Evolutionary conservation across 2,329 filamentous ascomycete genomes (phyloP), one percentile per base, ranked within the genome.

Genomic region (Phoma sp.): DNA sequence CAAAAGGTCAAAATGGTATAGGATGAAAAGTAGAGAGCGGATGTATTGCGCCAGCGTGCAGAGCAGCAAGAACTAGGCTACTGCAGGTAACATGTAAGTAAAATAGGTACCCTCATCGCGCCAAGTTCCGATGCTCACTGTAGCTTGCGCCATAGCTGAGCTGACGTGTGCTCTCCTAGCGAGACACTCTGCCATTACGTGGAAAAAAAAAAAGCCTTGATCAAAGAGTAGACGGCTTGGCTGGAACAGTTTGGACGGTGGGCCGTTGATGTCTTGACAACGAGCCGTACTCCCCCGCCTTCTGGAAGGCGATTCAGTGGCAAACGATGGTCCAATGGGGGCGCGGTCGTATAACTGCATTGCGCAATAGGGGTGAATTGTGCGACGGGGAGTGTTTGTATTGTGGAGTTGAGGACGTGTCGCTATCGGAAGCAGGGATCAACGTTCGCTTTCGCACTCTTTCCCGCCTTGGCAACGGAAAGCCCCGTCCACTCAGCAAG

Each of bases 181-280:
- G 37, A 47, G 32, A 56, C 39, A 15, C 36, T 36, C 28, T 38
- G 23, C 45, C 38, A 34, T 32, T n/a, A 23, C n/a, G 12, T 25
- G 26, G 14, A 11, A 47, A 48, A 37, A 30, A n/a, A n/a, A n/a
- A n/a, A n/a, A n/a, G n/a, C n/a, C 28, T 38, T 42, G 29, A 50
- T 45, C 21, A 14, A 34, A 30, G 39, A 29, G 40, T 42, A 29
- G n/a, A 34, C 17, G 25, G 28, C 59, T 61, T 61, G 59, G 59
- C 59, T 61, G 59, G 59, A 61, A 61, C 59, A 25, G 56, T 55
- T 47, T 53, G 50, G 46, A 48, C 42, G 42, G 57, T 54, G 53
- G 59, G 49, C 32, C 43, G 26, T 45, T 26, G 45, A n/a, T 42
- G 38, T 26, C 23, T 17, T 59, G 56, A 50, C 52, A 56, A 33